Conservation (phyloP, 2,329 filamentous ascomycete species). For the Pyrenophora graminea region DNA sequence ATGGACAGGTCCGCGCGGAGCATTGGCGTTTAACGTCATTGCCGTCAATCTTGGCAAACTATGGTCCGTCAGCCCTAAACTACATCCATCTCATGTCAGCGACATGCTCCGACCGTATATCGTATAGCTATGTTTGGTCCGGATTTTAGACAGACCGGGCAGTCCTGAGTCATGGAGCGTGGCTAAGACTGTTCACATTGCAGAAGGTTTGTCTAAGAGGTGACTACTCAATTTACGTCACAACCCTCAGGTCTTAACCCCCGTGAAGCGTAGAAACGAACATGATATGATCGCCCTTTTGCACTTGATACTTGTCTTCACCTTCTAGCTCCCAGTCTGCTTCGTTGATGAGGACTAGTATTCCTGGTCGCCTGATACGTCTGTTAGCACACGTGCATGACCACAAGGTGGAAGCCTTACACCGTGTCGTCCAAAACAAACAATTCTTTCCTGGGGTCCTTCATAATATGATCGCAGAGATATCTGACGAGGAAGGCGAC, state of each 20-base stretch:
- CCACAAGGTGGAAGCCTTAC: constrained; percentile 58
- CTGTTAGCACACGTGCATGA: constrained; percentile 18
- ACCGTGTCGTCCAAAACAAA: constrained; percentile 87
- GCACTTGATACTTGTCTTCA: constrained; percentile 85
- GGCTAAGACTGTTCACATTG: too few species aligned
- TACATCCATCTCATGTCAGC: too few species aligned
- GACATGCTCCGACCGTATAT: too few species aligned
- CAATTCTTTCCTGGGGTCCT: constrained; percentile 79
- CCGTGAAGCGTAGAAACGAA: constrained; percentile 98
- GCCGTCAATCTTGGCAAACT: too few species aligned
- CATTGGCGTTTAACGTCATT: too few species aligned
- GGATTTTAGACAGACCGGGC: too few species aligned
- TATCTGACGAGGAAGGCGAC: constrained; percentile 77
- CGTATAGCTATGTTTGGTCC: too few species aligned
- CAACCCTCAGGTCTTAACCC: constrained; percentile 57
- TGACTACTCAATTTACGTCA: too few species aligned
- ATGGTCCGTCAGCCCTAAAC: too few species aligned
- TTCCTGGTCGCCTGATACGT: constrained; percentile 77
- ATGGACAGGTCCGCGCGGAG: too few species aligned
- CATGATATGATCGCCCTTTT: constrained; percentile 81
- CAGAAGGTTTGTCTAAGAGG: neutral
- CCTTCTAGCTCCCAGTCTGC: constrained; percentile 98
- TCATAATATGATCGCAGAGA: constrained; percentile 82
- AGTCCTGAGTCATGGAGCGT: too few species aligned
- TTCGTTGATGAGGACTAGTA: constrained; percentile 95